These are phyloP conservation scores for Aspergillus sclerotiicarbonarius DNA, from an alignment of 495 filamentous ascomycete genomes.

Conservation along the genomic window DNA sequence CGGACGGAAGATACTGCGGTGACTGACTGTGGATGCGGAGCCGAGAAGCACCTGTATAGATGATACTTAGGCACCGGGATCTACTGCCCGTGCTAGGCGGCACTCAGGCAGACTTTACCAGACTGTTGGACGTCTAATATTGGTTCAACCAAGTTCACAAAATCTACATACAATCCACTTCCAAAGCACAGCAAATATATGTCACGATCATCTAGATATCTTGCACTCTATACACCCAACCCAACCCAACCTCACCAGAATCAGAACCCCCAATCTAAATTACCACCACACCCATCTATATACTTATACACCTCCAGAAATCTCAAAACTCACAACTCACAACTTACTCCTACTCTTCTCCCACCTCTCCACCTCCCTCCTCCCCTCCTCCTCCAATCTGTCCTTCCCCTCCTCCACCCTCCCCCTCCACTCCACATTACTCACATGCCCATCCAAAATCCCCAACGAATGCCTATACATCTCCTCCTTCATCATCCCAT, in stretches of 20 bases:
- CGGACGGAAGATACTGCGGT: too few species aligned
- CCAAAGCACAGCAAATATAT: too few species aligned
- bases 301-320: neutral
- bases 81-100: too few species aligned
- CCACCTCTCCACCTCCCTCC: constrained; percentile 36
- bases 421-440: constrained; percentile 46
- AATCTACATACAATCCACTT: too few species aligned
- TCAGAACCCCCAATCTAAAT: neutral
- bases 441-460: constrained; percentile 46
- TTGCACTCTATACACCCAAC: neutral
- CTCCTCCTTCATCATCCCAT: constrained; percentile 66
- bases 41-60: too few species aligned
- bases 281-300: neutral
- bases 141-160: too few species aligned
- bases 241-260: neutral
- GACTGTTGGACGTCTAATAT: too few species aligned
- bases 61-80: too few species aligned
- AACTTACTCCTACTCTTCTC: constrained; percentile 34
- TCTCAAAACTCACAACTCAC: neutral
- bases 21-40: too few species aligned
- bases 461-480: constrained; percentile 65
- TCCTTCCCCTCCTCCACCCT: constrained; percentile 31
- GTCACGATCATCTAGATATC: too few species aligned
- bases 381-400: constrained; percentile 20
- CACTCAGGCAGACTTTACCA: too few species aligned